A percentile compares a stretch with the other conserved stretches of the same genome.
Conservation (phyloP, 108 stramenopile species). For the Pseudonitzschia pungens region DNA sequence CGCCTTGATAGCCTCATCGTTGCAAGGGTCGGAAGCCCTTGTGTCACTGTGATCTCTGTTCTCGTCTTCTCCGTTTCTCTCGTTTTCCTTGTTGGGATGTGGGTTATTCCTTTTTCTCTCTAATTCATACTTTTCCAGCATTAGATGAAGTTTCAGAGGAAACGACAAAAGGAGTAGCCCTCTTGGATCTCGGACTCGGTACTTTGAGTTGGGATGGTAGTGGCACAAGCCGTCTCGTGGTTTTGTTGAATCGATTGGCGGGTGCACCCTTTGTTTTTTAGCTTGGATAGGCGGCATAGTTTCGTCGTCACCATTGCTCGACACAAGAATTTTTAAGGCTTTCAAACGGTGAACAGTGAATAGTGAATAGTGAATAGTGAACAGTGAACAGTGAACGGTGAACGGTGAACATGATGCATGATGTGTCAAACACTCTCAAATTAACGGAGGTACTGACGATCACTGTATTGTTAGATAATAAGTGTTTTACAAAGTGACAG, state of each 20-base stretch:
- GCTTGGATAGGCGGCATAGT: background rate
- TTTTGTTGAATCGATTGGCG: background rate
- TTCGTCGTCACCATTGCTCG: background rate
- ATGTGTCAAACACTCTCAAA: background rate
- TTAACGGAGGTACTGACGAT: background rate
- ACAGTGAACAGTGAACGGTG: too few species aligned
- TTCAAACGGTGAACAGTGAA: too few species aligned
- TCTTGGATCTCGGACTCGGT: background rate
- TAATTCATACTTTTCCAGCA: background rate
- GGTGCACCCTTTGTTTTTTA: background rate
- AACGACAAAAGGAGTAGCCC: background rate
- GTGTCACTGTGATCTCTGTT: background rate
- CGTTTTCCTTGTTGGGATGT: background rate
- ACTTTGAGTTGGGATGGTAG: background rate
- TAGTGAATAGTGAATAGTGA: too few species aligned
- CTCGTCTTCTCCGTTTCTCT: background rate
- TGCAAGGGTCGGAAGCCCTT: background rate
- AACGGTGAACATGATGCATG: too few species aligned
- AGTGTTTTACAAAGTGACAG: background rate
- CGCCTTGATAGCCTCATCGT: background rate
- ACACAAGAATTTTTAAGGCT: too few species aligned
- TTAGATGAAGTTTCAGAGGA: slow-evolving; percentile 7
- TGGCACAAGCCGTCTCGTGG: background rate
- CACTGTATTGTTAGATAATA: background rate
- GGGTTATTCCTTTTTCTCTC: background rate